Conservation (phyloP, 257 asterid genomes). For the Dorcoceras hygrometricum region DNA sequence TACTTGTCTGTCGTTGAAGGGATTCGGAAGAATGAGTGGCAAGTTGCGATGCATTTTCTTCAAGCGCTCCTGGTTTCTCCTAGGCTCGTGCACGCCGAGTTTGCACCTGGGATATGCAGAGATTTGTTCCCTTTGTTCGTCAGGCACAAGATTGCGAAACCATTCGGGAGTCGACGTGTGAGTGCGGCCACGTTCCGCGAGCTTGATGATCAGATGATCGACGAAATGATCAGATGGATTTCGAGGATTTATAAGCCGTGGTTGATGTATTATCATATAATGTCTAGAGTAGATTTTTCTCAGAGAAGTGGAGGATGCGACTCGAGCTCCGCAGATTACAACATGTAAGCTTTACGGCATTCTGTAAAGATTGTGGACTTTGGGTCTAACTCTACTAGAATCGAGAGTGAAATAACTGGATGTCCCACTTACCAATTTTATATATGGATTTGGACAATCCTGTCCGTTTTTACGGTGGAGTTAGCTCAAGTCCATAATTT, state of each 20-base stretch:
- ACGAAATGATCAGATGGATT: constrained; percentile 52
- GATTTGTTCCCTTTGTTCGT: constrained; percentile 33
- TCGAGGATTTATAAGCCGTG: constrained; percentile 72
- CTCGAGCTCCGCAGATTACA: constrained; percentile 16
- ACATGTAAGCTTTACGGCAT: constrained; percentile 48
- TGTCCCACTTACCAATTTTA: too few relatives aligned
- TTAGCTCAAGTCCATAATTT: too few relatives aligned
- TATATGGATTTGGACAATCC: too few relatives aligned
- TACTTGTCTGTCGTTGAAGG: constrained; percentile 55
- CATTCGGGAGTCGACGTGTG: constrained; percentile 17
- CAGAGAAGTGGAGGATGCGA: constrained; percentile 20
- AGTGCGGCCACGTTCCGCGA: constrained; percentile 20
- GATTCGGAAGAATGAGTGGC: constrained; percentile 58
- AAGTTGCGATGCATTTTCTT: constrained; percentile 70
- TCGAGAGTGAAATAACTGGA: too few relatives aligned
- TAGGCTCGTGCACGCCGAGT: constrained; percentile 41
- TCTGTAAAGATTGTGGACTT: too few relatives aligned
- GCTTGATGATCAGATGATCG: constrained; percentile 33
- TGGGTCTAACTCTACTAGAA: too few relatives aligned
- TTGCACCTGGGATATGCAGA: constrained; percentile 56
- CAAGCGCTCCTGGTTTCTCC: constrained; percentile 71
- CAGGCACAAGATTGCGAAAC: constrained; percentile 17
- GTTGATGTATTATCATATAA: constrained; percentile 76
- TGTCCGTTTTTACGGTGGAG: too few relatives aligned
- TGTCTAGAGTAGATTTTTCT: constrained; percentile 41